Evolutionary conservation across 805 yeast genomes (phyloP), one percentile per base, ranked within the genome.

Genomic region (Spathaspora boniae): DNA sequence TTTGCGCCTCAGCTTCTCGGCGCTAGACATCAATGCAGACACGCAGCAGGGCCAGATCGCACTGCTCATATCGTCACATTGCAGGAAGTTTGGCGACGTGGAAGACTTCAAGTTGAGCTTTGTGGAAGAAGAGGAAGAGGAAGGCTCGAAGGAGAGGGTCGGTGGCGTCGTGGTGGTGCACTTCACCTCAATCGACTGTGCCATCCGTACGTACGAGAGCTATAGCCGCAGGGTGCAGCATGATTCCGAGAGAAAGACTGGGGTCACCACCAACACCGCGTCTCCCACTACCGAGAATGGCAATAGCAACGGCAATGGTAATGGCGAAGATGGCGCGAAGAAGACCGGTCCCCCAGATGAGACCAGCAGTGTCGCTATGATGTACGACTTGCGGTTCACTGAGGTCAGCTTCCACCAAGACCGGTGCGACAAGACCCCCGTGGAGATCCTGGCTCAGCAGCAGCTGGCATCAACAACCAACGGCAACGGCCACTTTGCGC

Each of bases 121-220:
- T 9, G 27, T n/a, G 16, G 9, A 18, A 20, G 31, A 25, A n/a
- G 24, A 29, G 11, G 29, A 38, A 16, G 37, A 26, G 22, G 33
- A 32, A 17, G 26, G 8, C 23, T 17, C 26, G n/a, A 15, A 16
- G 8, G 27, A 30, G 4, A n/a, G 22, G 8, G 14, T 16, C 1
- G 18, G 16, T n/a, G 41, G 37, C 3, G 12, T 35, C 17, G 36
- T 40, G 9, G 30, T 38, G 32, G 51, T 62, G 18, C 68, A 72
- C 46, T 74, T 65, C 45, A 63, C 70, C 3, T 62, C 73, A 18
- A 69, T 73, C 22, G 69, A 69, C 31, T 46, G 69, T 7, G 72
- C 78, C 11, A 67, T 72, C 33, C 65, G 65, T 40, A 57, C 68
- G 29, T 68, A 62, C 33, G 71, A 71, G 45, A 62, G 57, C 32